phyloP scores from a whole-genome alignment of 1,139 yeast genomes.

The Yamadazyma oceani region DNA sequence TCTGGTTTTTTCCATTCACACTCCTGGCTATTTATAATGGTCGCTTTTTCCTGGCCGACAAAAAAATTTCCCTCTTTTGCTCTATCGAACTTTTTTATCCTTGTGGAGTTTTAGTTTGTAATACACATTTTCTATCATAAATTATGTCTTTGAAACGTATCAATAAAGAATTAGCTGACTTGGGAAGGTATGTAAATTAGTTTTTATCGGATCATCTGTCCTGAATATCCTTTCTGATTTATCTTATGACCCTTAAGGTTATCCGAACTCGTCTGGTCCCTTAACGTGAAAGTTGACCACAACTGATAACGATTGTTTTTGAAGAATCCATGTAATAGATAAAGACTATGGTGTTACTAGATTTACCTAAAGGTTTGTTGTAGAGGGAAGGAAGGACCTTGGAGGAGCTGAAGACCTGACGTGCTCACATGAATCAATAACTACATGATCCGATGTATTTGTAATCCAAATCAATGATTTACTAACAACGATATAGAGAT shows the following conservation, averaged over 20 bases:
- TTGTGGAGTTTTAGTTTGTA: background rate
- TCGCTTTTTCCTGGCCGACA: background rate
- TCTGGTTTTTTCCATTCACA: too few relatives aligned
- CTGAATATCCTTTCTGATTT: too few relatives aligned
- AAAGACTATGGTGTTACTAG: too few relatives aligned
- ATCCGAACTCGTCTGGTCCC: too few relatives aligned
- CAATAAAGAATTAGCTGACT: conserved; percentile 90
- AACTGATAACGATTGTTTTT: too few relatives aligned
- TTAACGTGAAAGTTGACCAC: too few relatives aligned
- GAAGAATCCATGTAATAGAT: too few relatives aligned
- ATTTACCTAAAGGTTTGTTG: too few relatives aligned
- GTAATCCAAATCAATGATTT: background rate
- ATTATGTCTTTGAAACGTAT: conserved; percentile 89
- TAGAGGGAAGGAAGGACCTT: too few relatives aligned
- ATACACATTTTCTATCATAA: background rate
- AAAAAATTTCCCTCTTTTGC: conserved; percentile 1
- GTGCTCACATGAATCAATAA: background rate
- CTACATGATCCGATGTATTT: background rate
- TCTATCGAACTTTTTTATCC: background rate
- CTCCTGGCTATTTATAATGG: too few relatives aligned
- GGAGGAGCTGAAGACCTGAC: background rate
- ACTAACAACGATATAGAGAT: conserved; percentile 54
- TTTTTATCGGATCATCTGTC: too few relatives aligned
- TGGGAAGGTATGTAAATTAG: conserved; percentile 73
- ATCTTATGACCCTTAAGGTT: too few relatives aligned